Conservation (phyloP, 2,329 filamentous ascomycete species). For the Arthrocladium fulminans region DNA sequence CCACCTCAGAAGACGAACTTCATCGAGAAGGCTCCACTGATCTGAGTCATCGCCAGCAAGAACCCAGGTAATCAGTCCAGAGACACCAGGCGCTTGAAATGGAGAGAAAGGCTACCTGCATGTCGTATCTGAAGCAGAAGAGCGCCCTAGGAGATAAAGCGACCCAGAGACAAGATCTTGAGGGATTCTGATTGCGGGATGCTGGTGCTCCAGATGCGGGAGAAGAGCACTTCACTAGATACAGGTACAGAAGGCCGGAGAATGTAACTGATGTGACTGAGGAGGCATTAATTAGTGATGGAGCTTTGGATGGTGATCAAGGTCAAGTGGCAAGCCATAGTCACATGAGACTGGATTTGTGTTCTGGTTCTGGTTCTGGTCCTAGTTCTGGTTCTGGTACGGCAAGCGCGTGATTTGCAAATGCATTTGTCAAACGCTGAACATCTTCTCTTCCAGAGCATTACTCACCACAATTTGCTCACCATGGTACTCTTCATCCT, state of each 20-base stretch:
- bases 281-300: slow-evolving; percentile 26
- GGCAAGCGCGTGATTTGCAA: no score
- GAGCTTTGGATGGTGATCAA: no score
- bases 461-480: no score
- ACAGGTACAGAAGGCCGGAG: slow-evolving; percentile 60
- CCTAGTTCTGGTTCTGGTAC: no score
- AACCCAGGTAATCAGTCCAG: slow-evolving; percentile 22
- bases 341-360: no score
- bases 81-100: slow-evolving; percentile 6
- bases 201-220: slow-evolving; percentile 68
- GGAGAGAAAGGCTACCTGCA: neutral
- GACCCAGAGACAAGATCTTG: slow-evolving; percentile 75
- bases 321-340: no score
- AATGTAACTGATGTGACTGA: slow-evolving; percentile 28
- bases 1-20: slow-evolving; percentile 27
- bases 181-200: slow-evolving; percentile 60
- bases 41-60: slow-evolving; percentile 17
- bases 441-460: no score
- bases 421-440: no score
- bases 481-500: no score
- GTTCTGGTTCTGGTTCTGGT: no score
- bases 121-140: slow-evolving; percentile 5
- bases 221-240: slow-evolving; percentile 81
- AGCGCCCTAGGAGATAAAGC: slow-evolving; percentile 57
- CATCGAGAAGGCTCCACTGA: slow-evolving; percentile 3